Evolutionary conservation across 2,329 filamentous ascomycete genomes (phyloP), one percentile per base, ranked within the genome.

Genomic region (Neofusicoccum umdonicola): DNA sequence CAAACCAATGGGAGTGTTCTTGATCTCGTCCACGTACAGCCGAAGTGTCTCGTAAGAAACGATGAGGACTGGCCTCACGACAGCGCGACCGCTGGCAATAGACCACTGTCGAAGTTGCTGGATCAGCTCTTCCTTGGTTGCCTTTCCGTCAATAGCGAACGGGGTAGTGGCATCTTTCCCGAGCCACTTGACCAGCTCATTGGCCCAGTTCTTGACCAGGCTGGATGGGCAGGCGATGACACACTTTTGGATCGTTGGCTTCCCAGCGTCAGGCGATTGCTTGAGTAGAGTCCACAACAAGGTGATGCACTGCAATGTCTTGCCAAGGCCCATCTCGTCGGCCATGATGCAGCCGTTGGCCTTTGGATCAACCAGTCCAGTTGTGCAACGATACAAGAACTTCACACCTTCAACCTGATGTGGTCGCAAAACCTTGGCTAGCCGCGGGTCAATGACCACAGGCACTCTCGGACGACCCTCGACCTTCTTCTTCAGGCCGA

Each of bases 271-370:
- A 0, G 95, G 92, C 0, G 93, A 96, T 74, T 99, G 95, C 76
- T 97, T 98, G 15, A 99, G 81, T 1, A 99, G 80, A 1, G 95
- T 99, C 95, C 95, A 99, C 83, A 99, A 89, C 57, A 99, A 84
- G 0, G 95, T 87, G 72, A 99, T 99, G 77, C 95, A 99, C 81
- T 99, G 95, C 48, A 99, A 80, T 71, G 95, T 99, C 80, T 99
- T 99, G 64, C 95, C 95, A 35, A 99, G 81, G 70, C 95, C 95
- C 95, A 99, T 99, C 76, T 97, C 95, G 76, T 99, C 95, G 62
- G 95, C 95, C 95, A 99, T 99, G 75, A 99, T 99, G 78, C 95
- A 99, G 2, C 95, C 95, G 76, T 97, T 91, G 56, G 95, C 95
- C 71, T 94, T 94, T 42, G 90, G 85, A 71, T 98, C 95, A 64